These are phyloP conservation scores for Penicillium sp. DNA, from an alignment of 2,329 filamentous ascomycete species.

Conservation along the genomic window DNA sequence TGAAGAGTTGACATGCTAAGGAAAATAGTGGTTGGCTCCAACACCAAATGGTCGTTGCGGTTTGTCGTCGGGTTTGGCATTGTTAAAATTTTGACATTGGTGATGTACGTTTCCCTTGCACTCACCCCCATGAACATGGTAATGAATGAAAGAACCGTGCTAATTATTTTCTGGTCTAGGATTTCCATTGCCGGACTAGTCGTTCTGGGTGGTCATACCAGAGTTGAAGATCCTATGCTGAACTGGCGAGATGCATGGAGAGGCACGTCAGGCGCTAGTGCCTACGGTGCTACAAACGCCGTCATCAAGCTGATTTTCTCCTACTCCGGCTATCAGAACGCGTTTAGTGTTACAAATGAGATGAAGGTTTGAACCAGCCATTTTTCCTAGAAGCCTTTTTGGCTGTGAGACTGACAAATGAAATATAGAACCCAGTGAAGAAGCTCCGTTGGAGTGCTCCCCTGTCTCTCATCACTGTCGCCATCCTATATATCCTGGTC, in stretches of 20 bases:
- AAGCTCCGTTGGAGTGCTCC: constrained; percentile 57
- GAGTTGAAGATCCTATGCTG: constrained; percentile 53
- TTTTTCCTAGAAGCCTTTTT: neutral
- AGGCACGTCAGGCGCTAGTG: constrained; percentile 49
- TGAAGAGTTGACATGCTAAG: neutral
- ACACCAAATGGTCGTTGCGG: constrained; percentile 62
- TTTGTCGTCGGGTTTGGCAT: constrained; percentile 61
- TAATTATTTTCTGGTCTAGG: constrained; percentile 25
- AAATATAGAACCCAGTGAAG: constrained; percentile 57
- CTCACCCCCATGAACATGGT: neutral
- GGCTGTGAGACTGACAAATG: neutral
- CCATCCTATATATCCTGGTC: constrained; percentile 60
- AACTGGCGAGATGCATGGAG: constrained; percentile 62
- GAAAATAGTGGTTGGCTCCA: constrained; percentile 51
- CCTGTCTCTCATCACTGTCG: constrained; percentile 56
- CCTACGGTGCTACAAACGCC: constrained; percentile 58
- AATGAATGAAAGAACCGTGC: neutral
- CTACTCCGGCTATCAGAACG: constrained; percentile 62
- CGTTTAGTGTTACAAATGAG: constrained; percentile 66
- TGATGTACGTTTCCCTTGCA: constrained; percentile 52
- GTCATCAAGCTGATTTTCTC: constrained; percentile 64
- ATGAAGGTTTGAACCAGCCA: constrained; percentile 47
- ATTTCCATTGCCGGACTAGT: constrained; percentile 65
- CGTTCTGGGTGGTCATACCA: constrained; percentile 61
- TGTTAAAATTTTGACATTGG: constrained; percentile 63